Evolutionary conservation across 2,329 filamentous ascomycete genomes (phyloP).

Genomic region (Diaporthe sp.): DNA sequence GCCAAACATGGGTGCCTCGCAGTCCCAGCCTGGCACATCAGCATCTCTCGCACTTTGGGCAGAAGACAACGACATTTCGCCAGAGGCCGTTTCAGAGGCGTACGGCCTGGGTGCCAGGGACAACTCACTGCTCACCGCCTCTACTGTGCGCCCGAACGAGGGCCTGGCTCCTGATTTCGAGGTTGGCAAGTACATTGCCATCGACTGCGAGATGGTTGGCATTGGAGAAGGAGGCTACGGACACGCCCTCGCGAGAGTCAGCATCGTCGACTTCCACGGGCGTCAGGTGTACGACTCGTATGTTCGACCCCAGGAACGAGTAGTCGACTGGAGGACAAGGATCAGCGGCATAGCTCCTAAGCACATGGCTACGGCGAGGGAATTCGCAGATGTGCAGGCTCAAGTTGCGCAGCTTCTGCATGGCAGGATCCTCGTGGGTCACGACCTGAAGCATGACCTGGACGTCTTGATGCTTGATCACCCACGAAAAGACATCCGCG

Average conservation of each 20-base stretch:
- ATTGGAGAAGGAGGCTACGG: slow-evolving; percentile 78
- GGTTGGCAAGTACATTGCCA: slow-evolving; percentile 89
- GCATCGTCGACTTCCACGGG: slow-evolving; percentile 93
- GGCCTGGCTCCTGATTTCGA: slow-evolving; percentile 74
- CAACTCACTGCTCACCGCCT: slow-evolving; percentile 62
- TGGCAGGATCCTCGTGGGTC: slow-evolving; percentile 83
- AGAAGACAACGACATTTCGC: slow-evolving; percentile 71
- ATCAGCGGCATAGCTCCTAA: slow-evolving; percentile 85
- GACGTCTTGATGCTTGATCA: slow-evolving; percentile 83
- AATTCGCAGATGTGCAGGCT: slow-evolving; percentile 82
- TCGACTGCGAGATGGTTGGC: slow-evolving; percentile 99
- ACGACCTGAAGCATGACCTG: slow-evolving; percentile 86
- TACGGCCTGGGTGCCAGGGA: slow-evolving; percentile 69
- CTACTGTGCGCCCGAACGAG: slow-evolving; percentile 71
- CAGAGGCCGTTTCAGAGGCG: slow-evolving; percentile 71
- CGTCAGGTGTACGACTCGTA: slow-evolving; percentile 95
- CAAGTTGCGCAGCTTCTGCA: slow-evolving; percentile 78
- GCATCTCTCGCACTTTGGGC: slow-evolving; percentile 72
- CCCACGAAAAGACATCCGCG: slow-evolving; percentile 81
- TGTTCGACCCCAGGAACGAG: slow-evolving; percentile 81
- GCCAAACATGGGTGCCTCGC: slow-evolving; percentile 67
- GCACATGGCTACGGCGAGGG: slow-evolving; percentile 77
- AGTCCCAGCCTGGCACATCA: slow-evolving; percentile 61
- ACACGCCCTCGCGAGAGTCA: slow-evolving; percentile 87
- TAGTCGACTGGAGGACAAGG: slow-evolving; percentile 91